Evolutionary conservation across 2,329 filamentous ascomycete species (phyloP), one percentile per base, ranked within the genome.

Genomic region (Aspergillus vadensis): DNA sequence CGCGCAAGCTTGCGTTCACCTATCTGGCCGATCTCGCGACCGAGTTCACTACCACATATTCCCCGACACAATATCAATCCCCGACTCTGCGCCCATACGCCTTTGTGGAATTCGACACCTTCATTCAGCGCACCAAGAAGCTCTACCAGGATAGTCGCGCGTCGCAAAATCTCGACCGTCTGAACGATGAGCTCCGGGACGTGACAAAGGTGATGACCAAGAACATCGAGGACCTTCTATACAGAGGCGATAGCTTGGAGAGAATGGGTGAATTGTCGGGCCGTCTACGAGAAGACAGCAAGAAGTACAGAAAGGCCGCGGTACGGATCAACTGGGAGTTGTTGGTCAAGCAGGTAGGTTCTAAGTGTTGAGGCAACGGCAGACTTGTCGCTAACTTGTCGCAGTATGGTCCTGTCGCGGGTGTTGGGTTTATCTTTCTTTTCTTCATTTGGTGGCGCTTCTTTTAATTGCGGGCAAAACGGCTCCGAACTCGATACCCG

Each of bases 171-270:
- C 86, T 99, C 60, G 92, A 96, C 78, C 92, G 94, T 79, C 83
- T 99, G 67, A 98, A 99, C 74, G 92, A 97, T 74, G 96, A 99
- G 83, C 86, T 99, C 67, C 90, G 93, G 76, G 95, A 98, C 78
- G 96, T 99, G 58, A 98, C 95, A 1, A 93, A 97, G 80, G 93
- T 99, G 73, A 99, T 99, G 96, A 98, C 93, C 58, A 98, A 98
- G 86, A 99, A 99, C 77, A 98, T 99, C 69, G 95, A 99, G 82
- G 95, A 99, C 77, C 81, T 99, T 73, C 82, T 99, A 56, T 99
- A 99, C 76, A 84, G 96, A 63, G 95, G 95, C 27, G 95, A 99
- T 76, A 95, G 89, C 71, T 80, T 99, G 68, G 95, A 99, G 80
- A 86, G 92, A 71, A 99, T 99, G 95, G 94, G 95, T 63, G 94